These are phyloP conservation scores for Pyricularia sp. DNA, from an alignment of 2,329 filamentous ascomycete genomes.

Conservation along the genomic window DNA sequence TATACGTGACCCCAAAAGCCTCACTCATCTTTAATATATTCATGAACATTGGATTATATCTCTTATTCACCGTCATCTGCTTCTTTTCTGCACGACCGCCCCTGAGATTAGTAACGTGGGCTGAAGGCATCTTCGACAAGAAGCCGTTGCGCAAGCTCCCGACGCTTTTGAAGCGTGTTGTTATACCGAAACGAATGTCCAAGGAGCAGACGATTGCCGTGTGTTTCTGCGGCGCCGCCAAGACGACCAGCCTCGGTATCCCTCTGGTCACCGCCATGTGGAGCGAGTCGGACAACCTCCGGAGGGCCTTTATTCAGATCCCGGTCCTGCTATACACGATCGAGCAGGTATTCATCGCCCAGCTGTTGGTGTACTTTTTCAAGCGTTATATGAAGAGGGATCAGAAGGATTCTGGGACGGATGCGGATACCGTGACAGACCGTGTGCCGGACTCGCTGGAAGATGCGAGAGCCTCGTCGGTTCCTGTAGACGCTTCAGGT, in stretches of 20 bases:
- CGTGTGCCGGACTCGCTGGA: neutral
- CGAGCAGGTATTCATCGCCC: conserved; percentile 41
- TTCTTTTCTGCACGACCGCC: conserved; percentile 39
- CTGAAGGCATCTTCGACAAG: conserved; percentile 18
- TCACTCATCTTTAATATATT: conserved; percentile 60
- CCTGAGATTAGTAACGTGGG: conserved; percentile 15
- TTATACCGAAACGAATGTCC: conserved; percentile 42
- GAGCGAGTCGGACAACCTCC: conserved; percentile 40
- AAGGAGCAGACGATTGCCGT: conserved; percentile 58
- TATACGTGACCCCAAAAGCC: conserved; percentile 45
- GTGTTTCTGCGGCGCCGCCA: conserved; percentile 65
- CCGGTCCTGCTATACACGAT: conserved; percentile 54
- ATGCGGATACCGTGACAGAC: conserved; percentile 10
- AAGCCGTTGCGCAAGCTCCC: conserved; percentile 20
- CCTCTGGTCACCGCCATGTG: conserved; percentile 63
- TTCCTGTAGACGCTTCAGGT: neutral
- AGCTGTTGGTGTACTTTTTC: conserved; percentile 36
- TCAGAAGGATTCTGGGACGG: conserved; percentile 12
- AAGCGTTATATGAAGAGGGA: conserved; percentile 29
- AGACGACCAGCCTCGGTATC: conserved; percentile 62
- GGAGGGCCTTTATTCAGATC: conserved; percentile 50
- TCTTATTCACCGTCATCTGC: conserved; percentile 54
- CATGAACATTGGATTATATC: conserved; percentile 55
- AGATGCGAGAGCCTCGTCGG: neutral
- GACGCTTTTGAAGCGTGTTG: conserved; percentile 16